Percentiles rank a stretch among this genome's conserved stretches.
Conservation (phyloP, 805 yeast species). For the Teunomyces lycoperdinae region DNA sequence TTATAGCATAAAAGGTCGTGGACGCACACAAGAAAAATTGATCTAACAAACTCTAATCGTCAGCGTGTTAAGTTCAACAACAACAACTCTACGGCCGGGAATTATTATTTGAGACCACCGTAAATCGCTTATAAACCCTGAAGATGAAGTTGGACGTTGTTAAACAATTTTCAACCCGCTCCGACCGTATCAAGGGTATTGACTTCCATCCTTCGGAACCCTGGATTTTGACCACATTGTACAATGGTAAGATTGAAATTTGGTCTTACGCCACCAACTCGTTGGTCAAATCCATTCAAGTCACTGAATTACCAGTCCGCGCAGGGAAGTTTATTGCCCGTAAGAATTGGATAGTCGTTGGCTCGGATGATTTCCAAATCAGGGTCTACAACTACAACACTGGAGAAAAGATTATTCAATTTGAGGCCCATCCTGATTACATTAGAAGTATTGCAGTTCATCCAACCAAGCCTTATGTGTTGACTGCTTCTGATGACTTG, state of each 20-base stretch:
- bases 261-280: constrained; percentile 90
- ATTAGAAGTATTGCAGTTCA: constrained; percentile 92
- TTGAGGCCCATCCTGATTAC: constrained; percentile 98
- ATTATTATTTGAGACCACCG: constrained; percentile 2
- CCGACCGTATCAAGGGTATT: constrained; percentile 96
- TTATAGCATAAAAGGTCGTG: constrained; percentile 7
- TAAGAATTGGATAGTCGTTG: constrained; percentile 95
- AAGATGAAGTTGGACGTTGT: constrained; percentile 45
- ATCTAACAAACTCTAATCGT: constrained; percentile 6
- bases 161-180: constrained; percentile 84
- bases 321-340: constrained; percentile 94
- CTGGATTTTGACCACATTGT: constrained; percentile 89
- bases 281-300: constrained; percentile 85
- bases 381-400: constrained; percentile 95
- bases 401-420: constrained; percentile 89
- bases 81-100: constrained; percentile 4
- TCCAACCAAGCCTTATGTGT: constrained; percentile 84
- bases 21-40: constrained; percentile 3
- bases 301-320: constrained; percentile 93
- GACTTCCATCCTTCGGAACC: constrained; percentile 99
- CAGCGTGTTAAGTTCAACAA: constrained; percentile 14
- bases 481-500: constrained; percentile 90
- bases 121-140: neutral
- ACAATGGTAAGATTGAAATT: constrained; percentile 86
- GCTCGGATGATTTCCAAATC: constrained; percentile 92